phyloP scores from a whole-genome alignment of 208 protist genomes.

The Trypanosoma rangeli region DNA sequence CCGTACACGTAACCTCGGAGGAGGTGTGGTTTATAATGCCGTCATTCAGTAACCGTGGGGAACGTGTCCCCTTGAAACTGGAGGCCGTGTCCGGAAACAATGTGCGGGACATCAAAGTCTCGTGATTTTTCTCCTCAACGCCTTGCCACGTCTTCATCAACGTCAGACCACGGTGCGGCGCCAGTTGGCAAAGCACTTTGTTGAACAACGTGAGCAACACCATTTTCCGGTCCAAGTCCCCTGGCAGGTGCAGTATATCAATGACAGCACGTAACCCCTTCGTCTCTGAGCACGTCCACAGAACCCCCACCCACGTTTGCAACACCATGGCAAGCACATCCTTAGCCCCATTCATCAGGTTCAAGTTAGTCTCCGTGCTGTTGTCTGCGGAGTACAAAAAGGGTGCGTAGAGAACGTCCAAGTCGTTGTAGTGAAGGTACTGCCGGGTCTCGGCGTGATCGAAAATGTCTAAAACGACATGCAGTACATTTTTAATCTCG shows the following conservation, averaged over 20 bases:
- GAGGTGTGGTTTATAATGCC: not conserved
- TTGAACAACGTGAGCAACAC: constrained; percentile 87
- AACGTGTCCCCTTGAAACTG: not conserved
- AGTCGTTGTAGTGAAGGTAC: constrained; percentile 70
- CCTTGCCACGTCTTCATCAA: constrained; percentile 67
- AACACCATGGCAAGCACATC: constrained; percentile 75
- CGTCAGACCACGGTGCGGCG: constrained; percentile 75
- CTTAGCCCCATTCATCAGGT: constrained; percentile 73
- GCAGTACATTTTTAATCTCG: constrained; percentile 63
- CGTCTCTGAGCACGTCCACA: constrained; percentile 77
- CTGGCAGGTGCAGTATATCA: constrained; percentile 82
- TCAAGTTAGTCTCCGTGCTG: constrained; percentile 32
- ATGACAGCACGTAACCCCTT: constrained; percentile 76
- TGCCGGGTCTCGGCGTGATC: constrained; percentile 61
- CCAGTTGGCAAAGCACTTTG: constrained; percentile 66
- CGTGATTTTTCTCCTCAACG: constrained; percentile 60
- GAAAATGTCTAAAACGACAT: constrained; percentile 62
- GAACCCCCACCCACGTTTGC: constrained; percentile 67
- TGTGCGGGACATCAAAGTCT: constrained; percentile 24
- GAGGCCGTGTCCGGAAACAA: not conserved
- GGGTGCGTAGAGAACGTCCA: constrained; percentile 74
- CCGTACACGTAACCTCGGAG: constrained; percentile 5
- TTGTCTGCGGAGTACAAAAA: constrained; percentile 53
- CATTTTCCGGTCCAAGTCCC: constrained; percentile 81
- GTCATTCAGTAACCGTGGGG: not conserved